phyloP scores from a whole-genome alignment of 345 rosid species.

The Cardamine resedifolia region DNA sequence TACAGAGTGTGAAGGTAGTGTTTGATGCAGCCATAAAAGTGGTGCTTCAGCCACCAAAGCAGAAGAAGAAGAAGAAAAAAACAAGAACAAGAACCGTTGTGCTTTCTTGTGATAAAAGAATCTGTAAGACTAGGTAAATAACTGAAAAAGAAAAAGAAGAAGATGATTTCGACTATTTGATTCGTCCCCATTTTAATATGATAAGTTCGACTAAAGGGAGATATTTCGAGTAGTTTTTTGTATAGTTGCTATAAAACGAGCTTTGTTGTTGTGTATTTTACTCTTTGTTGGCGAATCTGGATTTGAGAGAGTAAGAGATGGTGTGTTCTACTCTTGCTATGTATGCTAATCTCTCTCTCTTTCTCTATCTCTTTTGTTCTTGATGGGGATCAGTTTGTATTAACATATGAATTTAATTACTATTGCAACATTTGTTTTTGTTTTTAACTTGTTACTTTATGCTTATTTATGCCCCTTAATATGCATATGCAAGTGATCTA shows the following conservation, averaged over 20 bases:
- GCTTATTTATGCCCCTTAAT: background rate
- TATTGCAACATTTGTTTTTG: background rate
- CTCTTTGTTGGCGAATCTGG: slow-evolving; percentile 22
- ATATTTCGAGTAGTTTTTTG: slow-evolving; percentile 28
- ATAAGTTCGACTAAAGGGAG: slow-evolving; percentile 17
- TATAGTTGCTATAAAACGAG: slow-evolving; percentile 35
- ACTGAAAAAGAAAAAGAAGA: slow-evolving; percentile 17
- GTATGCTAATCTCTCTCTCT: slow-evolving; percentile 26
- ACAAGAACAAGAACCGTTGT: slow-evolving; percentile 60
- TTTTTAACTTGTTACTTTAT: background rate
- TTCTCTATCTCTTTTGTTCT: slow-evolving; percentile 13
- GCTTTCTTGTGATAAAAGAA: slow-evolving; percentile 56
- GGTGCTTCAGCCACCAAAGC: slow-evolving; percentile 84
- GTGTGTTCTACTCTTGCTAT: slow-evolving; percentile 28
- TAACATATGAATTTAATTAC: slow-evolving; percentile 26
- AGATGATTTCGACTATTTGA: slow-evolving; percentile 20
- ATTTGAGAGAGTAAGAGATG: background rate
- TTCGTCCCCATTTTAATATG: slow-evolving; percentile 31
- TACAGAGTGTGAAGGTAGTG: slow-evolving; percentile 84
- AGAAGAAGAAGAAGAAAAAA: slow-evolving; percentile 89
- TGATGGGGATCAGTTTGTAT: slow-evolving; percentile 18
- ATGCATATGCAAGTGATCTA: slow-evolving; percentile 7
- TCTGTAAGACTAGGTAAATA: slow-evolving; percentile 20
- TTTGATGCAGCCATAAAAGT: slow-evolving; percentile 85
- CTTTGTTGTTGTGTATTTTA: slow-evolving; percentile 33